Conservation (phyloP, 495 filamentous ascomycete species). For the Neurospora sp. region DNA sequence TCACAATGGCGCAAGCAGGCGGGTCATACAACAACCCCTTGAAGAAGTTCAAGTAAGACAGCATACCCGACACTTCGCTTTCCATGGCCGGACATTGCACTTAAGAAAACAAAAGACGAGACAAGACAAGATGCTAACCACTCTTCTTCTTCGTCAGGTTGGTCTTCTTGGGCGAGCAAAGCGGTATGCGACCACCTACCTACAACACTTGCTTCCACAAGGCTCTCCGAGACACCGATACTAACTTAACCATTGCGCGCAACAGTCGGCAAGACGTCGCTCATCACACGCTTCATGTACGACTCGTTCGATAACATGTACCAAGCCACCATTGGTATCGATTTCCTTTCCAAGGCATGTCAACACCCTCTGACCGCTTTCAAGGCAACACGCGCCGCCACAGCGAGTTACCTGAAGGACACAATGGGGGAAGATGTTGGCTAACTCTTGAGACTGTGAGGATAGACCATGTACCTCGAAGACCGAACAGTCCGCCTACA, state of each 20-base stretch:
- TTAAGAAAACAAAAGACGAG: neutral
- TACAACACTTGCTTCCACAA: conserved; percentile 7
- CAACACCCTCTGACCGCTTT: no score
- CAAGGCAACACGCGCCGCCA: no score
- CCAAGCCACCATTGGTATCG: conserved; percentile 98
- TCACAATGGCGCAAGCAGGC: conserved; percentile 41
- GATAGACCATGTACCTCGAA: conserved; percentile 97
- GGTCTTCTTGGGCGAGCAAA: conserved; percentile 96
- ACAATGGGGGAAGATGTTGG: no score
- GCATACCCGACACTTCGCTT: neutral
- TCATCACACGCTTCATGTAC: conserved; percentile 99
- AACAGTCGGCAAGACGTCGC: conserved; percentile 94
- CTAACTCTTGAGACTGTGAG: neutral
- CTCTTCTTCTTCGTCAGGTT: conserved; percentile 43
- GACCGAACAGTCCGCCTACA: conserved; percentile 95
- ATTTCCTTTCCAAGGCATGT: conserved; percentile 92
- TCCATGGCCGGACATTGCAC: neutral
- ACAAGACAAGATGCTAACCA: conserved; percentile 8
- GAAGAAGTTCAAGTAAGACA: conserved; percentile 94
- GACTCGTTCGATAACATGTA: conserved; percentile 99
- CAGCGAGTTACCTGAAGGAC: no score
- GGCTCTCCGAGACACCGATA: neutral
- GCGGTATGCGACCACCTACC: conserved; percentile 52
- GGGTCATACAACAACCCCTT: conserved; percentile 96
- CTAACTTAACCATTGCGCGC: conserved; percentile 8